Base-by-base conservation (phyloP, 305 asterid genomes). In the Caryopteris hybrid region DNA sequence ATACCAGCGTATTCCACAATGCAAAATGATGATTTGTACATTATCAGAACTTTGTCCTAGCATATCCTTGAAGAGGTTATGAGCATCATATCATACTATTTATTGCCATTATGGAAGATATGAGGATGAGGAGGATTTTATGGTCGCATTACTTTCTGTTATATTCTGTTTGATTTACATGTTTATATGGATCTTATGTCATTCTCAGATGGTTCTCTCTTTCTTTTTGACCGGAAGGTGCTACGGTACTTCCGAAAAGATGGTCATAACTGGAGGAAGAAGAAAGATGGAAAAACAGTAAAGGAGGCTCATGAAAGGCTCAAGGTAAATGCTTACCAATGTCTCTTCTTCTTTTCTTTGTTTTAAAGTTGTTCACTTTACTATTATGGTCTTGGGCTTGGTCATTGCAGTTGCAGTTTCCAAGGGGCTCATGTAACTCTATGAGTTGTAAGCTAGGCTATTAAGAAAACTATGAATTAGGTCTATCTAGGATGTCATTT, bases 271-370 rank as follows among this genome's bases (percentile, higher is more conserved):
- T 95, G 99, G 99, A 85, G 98, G 80, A 91, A 95, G 87, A 95
- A 91, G 86, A 95, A 69, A 78, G 99, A 95, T 68, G 99, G 99
- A n/a, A 95, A 89, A 78, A 95, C 99, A 42, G 96, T 89, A 78
- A 91, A 89, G 80, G 98, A 95, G 75, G 98, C 97, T 77, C 99
- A 95, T 67, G 99, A 95, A 84, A 91, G 91, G 82, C 97, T 95
- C 75, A 95, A 95, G 91, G 99, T 81, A 68, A 60, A 73, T 75
- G 42, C 58, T 61, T 25, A 48, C 16, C 45, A 53, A 61, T 45
- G 58, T 61, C 61, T 58, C 22, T 71, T 60, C 41, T 76, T 29
- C 47, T 41, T 73, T 25, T 25, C 31, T 4, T 25, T 4, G 2
- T 25, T 25, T 25, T 25, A 25, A 25, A 34, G 52, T 73, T 56